Evolutionary conservation across 129 eudicot species (phyloP), one percentile per base, ranked within the genome.

Genomic region (Helianthus tuberosus): DNA sequence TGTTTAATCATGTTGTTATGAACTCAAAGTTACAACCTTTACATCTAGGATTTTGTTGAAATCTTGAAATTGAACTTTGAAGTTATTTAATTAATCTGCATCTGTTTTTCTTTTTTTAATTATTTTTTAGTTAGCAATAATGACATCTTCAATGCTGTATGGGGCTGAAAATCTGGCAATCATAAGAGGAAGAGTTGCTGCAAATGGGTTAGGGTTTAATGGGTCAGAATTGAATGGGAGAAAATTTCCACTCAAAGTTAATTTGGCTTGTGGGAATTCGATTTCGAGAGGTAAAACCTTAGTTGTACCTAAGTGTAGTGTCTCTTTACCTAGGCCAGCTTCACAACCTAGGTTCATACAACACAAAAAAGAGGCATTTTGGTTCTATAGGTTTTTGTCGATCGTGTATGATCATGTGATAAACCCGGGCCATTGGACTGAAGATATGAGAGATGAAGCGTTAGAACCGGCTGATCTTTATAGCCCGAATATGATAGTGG

Each of bases 361-460:
- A 76, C 77, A 81, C 74, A 81, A 81, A 50, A 71, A 81, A 64
- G 85, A 81, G 69, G 85, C 85, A 36, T 81, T 82, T 20, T 82
- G 85, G 85, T 82, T 82, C 43, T 82, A 82, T 41, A 77, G 85
- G 75, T 82, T 82, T 74, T 51, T 82, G 29, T 82, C 85, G 4
- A 77, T 82, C 50, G 79, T 82, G 79, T 82, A 82, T 59, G 85
- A 82, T 69, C 82, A 82, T 66, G 79, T 82, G 53, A 72, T 82
- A 48, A 82, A 82, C 44, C 85, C 85, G 4, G 82, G 82, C 14
- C 85, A 82, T 66, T 82, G 85, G 85, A 77, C 82, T 4, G 85
- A 82, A 68, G 85, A 81, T 65, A 81, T 81, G 85, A 64, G 85
- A 43, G 85, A 81, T 10, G 82, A 82, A 20, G 86, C 86, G 0